A percentile compares a stretch with the other conserved stretches of the same genome.
These are phyloP conservation scores for Desmodesmus armatus DNA, from an alignment of 139 green algal genomes.

Conservation along the genomic window DNA sequence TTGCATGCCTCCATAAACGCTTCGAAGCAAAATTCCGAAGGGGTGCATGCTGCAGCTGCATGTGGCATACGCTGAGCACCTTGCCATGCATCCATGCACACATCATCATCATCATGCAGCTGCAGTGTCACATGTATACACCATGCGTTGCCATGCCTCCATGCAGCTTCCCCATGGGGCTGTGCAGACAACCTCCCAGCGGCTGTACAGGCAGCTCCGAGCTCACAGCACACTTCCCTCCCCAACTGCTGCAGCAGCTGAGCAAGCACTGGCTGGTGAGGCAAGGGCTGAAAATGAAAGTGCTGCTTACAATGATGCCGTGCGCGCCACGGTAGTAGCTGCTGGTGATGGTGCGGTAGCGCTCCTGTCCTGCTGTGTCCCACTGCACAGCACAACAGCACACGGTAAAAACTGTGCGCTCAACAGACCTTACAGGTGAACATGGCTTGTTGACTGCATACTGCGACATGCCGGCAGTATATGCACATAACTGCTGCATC, in stretches of 20 bases:
- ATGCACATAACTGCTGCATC: no score
- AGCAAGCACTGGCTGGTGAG: background rate
- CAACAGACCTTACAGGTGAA: background rate
- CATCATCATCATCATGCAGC: no score
- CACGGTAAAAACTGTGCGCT: background rate
- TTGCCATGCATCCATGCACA: no score
- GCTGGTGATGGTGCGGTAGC: constrained; percentile 99
- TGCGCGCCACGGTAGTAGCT: constrained; percentile 98
- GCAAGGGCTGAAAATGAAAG: background rate
- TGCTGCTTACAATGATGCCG: constrained; percentile 92
- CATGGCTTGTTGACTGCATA: background rate
- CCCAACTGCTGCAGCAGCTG: background rate
- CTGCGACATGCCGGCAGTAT: background rate
- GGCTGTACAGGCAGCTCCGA: no score
- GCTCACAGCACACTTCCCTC: background rate
- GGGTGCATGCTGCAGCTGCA: no score
- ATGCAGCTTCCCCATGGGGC: no score
- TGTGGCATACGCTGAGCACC: no score
- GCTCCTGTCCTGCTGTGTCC: constrained; percentile 99
- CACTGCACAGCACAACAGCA: constrained; percentile 75
- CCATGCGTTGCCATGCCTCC: no score
- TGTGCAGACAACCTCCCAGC: no score
- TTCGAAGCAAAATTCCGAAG: no score
- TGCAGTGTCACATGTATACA: no score
- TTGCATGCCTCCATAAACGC: no score